Evolutionary conservation across 108 stramenopile species (phyloP), one percentile per base, ranked within the genome.

Genomic region (Cyclotella kingstonii): DNA sequence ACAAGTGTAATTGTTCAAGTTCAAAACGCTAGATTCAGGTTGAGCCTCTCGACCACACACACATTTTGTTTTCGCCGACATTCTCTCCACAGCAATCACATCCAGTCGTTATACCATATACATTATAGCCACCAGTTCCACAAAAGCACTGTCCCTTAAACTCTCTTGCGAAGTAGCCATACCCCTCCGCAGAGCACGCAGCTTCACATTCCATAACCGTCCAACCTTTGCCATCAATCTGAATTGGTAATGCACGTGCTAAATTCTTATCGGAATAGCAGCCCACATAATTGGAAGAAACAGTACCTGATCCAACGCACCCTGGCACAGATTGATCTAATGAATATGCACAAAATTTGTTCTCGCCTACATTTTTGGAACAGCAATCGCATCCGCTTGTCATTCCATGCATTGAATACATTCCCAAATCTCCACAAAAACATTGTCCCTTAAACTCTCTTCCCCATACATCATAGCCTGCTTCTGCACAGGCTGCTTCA

Each of bases 381-480:
- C 66, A 67, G 38, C 66, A 67, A 49, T 67, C 47, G 38, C 66
- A 67, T 29, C 55, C 55, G 3, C 6, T 21, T 6, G 55, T 14
- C 1, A 28, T 31, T 36, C 66, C 66, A 21, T 57, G 55, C 47
- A 30, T 67, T 9, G 18, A 26, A 47, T 55, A 67, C 27, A n/a
- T 14, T 1, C 31, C 26, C 18, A 36, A 2, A 23, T 45, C 17
- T 0, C 66, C 55, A 28, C 66, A 67, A 18, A 67, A 67, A 38
- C 66, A 67, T 28, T 67, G 66, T 28, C 66, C 66, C 22, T 36
- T 56, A 21, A 51, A 67, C 38, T 67, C 29, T 10, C 33, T 43
- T 11, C 53, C 66, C 40, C 54, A 67, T 9, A 49, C n/a, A 8
- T 15, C 31, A 28, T 67, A 57, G 1, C 66, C 66, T 25, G 26